These are phyloP conservation scores for Zoysia japonica DNA, from an alignment of 176 grass and related monocot species.

Conservation along the genomic window DNA sequence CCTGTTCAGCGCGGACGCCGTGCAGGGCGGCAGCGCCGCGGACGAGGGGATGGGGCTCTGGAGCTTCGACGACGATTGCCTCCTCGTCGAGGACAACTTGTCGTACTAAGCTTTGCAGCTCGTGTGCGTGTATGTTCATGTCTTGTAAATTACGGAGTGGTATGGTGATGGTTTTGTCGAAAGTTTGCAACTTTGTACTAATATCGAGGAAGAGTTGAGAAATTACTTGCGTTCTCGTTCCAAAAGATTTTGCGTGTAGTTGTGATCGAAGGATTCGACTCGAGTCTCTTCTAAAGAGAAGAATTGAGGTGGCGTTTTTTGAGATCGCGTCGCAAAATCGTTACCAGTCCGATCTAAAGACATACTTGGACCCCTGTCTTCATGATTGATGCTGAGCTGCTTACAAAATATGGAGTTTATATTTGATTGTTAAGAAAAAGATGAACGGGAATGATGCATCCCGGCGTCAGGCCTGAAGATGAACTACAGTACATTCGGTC, in stretches of 20 bases:
- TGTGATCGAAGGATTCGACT: background rate
- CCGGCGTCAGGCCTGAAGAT: background rate
- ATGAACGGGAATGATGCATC: background rate
- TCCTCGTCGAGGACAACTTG: constrained; percentile 56
- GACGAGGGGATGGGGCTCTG: constrained; percentile 53
- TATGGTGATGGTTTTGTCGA: background rate
- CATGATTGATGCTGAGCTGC: no score
- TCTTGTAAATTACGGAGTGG: constrained; percentile 31
- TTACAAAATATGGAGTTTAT: no score
- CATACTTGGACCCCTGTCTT: no score
- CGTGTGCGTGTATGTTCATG: background rate
- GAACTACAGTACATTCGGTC: background rate
- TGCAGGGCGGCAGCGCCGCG: constrained; percentile 28
- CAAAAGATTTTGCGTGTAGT: constrained; percentile 16
- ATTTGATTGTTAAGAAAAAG: no score
- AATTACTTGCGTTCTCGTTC: background rate
- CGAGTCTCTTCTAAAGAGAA: no score
- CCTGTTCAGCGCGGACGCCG: constrained; percentile 54
- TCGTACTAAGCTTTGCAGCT: constrained; percentile 16
- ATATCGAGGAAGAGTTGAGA: background rate
- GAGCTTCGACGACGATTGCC: constrained; percentile 84
- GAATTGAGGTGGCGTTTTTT: background rate
- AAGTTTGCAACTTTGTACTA: background rate
- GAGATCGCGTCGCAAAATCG: background rate
- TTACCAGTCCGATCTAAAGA: background rate